Evolutionary conservation across 805 yeast species (phyloP).

Genomic region (Lipomyces yamanashiensis): DNA sequence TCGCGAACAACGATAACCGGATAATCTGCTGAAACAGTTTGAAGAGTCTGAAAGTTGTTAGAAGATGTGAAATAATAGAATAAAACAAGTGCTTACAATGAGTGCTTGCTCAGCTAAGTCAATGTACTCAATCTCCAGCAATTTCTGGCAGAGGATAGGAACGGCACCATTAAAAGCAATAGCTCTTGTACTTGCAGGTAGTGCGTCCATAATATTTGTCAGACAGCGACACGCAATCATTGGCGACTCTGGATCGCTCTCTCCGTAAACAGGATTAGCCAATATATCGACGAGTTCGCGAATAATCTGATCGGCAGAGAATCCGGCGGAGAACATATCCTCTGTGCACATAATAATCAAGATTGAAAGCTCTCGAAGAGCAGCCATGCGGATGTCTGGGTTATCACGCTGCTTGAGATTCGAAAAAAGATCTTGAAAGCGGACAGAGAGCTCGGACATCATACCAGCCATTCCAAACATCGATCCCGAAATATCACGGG

Average conservation of each 20-base stretch:
- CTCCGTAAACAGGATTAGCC: constrained; percentile 56
- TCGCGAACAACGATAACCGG: constrained; percentile 50
- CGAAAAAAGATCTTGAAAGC: constrained; percentile 36
- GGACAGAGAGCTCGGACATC: constrained; percentile 42
- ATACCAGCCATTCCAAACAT: constrained; percentile 28
- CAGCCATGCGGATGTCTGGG: constrained; percentile 42
- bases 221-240: constrained; percentile 82
- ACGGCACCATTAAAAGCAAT: constrained; percentile 71
- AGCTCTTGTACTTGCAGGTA: constrained; percentile 63
- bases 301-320: constrained; percentile 65
- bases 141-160: constrained; percentile 64
- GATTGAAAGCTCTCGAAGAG: constrained; percentile 45
- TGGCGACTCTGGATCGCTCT: constrained; percentile 77
- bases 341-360: constrained; percentile 45
- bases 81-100: constrained; percentile 55
- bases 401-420: constrained; percentile 41
- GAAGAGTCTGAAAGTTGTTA: constrained; percentile 52
- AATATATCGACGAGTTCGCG: constrained; percentile 61
- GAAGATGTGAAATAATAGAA: constrained; percentile 66
- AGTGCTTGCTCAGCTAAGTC: constrained; percentile 92
- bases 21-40: constrained; percentile 44
- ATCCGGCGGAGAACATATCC: constrained; percentile 40
- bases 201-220: constrained; percentile 77
- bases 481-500: constrained; percentile 34
- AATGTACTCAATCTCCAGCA: constrained; percentile 77